These are phyloP conservation scores for Aspergillus amoenus DNA, from an alignment of 2,329 filamentous ascomycete genomes.

Conservation along the genomic window DNA sequence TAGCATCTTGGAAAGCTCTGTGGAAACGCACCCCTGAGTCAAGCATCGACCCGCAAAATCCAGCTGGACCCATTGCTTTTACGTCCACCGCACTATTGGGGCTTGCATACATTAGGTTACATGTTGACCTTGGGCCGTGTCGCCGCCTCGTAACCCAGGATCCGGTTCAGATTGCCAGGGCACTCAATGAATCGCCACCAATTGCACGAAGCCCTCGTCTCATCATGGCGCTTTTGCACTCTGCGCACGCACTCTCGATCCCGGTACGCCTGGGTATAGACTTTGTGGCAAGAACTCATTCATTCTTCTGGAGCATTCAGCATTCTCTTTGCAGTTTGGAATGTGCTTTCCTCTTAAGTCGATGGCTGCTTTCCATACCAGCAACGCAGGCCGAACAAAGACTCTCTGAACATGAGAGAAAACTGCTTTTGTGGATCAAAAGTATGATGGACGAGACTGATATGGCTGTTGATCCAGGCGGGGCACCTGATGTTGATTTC, in stretches of 20 bases:
- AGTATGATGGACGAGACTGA: constrained; percentile 52
- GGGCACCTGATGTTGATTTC: constrained; percentile 42
- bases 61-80: constrained; percentile 54
- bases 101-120: constrained; percentile 48
- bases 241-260: constrained; percentile 56
- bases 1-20: constrained; percentile 52
- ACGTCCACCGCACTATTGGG: constrained; percentile 51
- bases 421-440: constrained; percentile 49
- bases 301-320: constrained; percentile 57
- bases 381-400: constrained; percentile 42
- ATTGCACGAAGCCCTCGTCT: constrained; percentile 47
- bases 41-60: constrained; percentile 54
- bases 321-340: constrained; percentile 56
- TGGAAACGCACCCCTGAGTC: constrained; percentile 56
- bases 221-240: constrained; percentile 53
- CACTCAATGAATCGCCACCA: constrained; percentile 44
- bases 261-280: constrained; percentile 54
- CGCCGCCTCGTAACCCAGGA: constrained; percentile 50
- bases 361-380: constrained; percentile 48
- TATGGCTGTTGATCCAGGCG: constrained; percentile 42
- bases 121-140: constrained; percentile 49
- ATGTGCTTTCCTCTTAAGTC: constrained; percentile 51
- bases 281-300: constrained; percentile 54
- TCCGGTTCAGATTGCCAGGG: constrained; percentile 46
- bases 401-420: constrained; percentile 48